phyloP scores from a whole-genome alignment of 495 filamentous ascomycete genomes.

The Evernia prunastri region DNA sequence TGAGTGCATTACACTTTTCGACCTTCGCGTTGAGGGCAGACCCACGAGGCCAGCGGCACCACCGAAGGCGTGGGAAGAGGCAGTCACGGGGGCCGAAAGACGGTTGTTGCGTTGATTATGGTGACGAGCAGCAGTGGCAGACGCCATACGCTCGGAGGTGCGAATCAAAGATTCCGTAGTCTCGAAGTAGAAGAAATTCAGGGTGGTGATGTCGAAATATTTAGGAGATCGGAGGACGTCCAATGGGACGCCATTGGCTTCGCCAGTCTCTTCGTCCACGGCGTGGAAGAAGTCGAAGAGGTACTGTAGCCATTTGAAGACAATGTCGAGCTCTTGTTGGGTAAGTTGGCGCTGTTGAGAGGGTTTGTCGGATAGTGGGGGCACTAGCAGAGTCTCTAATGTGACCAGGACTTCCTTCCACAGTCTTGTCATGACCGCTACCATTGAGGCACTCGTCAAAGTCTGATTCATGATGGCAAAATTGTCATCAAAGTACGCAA shows the following conservation, averaged over 20 bases:
- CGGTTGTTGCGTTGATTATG: conserved; percentile 56
- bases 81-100: conserved; percentile 61
- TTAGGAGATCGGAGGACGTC: conserved; percentile 94
- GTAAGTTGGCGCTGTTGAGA: conserved; percentile 81
- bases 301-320: conserved; percentile 89
- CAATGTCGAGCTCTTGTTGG: conserved; percentile 86
- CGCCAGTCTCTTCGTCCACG: conserved; percentile 76
- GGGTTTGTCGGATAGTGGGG: conserved; percentile 90
- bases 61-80: conserved; percentile 48
- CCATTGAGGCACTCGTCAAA: conserved; percentile 86
- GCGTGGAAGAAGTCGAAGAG: conserved; percentile 95
- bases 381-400: conserved; percentile 84
- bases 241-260: conserved; percentile 77
- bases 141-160: conserved; percentile 90
- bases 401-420: conserved; percentile 97
- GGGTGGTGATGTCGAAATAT: conserved; percentile 90
- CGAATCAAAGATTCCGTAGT: conserved; percentile 85
- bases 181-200: conserved; percentile 99
- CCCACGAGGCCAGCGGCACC: conserved; percentile 62
- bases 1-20: conserved; percentile 92
- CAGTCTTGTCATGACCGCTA: conserved; percentile 91
- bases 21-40: conserved; percentile 60
- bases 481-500: conserved; percentile 96
- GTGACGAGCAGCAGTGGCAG: conserved; percentile 74
- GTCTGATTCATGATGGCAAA: conserved; percentile 98